A percentile compares a stretch with the other conserved stretches of the same genome.
Evolutionary conservation across 352 stramenopile genomes (phyloP).

Genomic region (Phytophthora chlamydospora): DNA sequence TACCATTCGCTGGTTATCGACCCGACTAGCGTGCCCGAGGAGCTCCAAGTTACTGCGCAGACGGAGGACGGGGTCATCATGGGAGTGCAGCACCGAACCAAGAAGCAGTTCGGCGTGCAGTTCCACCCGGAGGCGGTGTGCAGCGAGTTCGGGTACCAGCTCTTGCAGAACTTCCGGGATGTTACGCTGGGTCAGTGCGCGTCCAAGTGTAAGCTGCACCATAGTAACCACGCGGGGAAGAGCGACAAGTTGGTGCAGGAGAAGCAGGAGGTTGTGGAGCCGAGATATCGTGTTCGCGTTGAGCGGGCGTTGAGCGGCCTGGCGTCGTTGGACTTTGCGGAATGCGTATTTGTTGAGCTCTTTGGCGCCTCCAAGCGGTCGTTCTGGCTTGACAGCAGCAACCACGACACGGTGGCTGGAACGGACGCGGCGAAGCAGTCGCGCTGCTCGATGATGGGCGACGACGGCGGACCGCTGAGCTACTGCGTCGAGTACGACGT

Average conservation of each 20-base stretch:
- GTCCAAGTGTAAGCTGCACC: slow-evolving; percentile 57
- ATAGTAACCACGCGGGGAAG: slow-evolving; percentile 42
- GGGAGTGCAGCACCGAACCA: slow-evolving; percentile 82
- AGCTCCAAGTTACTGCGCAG: slow-evolving; percentile 67
- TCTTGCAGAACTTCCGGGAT: slow-evolving; percentile 92
- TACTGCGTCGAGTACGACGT: slow-evolving; percentile 74
- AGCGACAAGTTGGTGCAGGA: neutral
- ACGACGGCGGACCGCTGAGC: slow-evolving; percentile 59
- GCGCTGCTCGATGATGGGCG: slow-evolving; percentile 82
- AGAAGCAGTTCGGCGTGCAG: slow-evolving; percentile 95
- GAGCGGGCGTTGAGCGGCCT: slow-evolving; percentile 39
- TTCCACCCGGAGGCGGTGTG: slow-evolving; percentile 98
- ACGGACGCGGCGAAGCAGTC: slow-evolving; percentile 27
- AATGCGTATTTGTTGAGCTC: slow-evolving; percentile 64
- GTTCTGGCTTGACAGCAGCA: slow-evolving; percentile 89
- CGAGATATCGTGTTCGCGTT: slow-evolving; percentile 40
- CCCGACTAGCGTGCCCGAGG: slow-evolving; percentile 37
- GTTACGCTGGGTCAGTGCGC: slow-evolving; percentile 47
- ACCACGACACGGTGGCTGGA: slow-evolving; percentile 42
- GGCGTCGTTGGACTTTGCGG: slow-evolving; percentile 65
- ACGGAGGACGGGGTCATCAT: slow-evolving; percentile 88
- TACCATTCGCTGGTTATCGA: slow-evolving; percentile 96
- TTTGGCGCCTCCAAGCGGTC: slow-evolving; percentile 51
- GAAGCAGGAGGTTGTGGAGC: neutral
- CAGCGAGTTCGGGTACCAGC: slow-evolving; percentile 80